phyloP scores from a whole-genome alignment of 2,329 filamentous ascomycete genomes.

The Penicillium concentricum region DNA sequence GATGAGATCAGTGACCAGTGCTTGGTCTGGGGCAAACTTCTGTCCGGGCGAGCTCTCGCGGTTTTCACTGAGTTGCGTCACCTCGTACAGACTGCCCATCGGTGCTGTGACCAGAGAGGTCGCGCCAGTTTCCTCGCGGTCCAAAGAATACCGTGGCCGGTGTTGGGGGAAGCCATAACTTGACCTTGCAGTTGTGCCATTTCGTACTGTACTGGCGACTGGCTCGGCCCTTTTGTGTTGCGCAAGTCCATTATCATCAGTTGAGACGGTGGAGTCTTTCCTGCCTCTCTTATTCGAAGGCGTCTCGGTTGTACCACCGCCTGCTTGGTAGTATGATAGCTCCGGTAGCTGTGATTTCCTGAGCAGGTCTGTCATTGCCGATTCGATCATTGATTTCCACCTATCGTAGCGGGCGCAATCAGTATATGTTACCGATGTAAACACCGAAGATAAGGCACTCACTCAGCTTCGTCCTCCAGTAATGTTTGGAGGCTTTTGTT shows the following conservation, averaged over 20 bases:
- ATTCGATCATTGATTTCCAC: constrained; percentile 41
- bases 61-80: constrained; percentile 45
- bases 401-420: constrained; percentile 20
- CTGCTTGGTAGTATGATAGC: constrained; percentile 38
- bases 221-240: constrained; percentile 20
- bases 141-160: constrained; percentile 35
- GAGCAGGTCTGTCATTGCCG: constrained; percentile 40
- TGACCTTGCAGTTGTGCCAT: constrained; percentile 20
- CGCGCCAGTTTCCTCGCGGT: constrained; percentile 38
- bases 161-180: constrained; percentile 25
- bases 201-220: constrained; percentile 10
- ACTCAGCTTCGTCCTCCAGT: constrained; percentile 50
- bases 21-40: constrained; percentile 34
- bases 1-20: constrained; percentile 50
- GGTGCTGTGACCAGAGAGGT: constrained; percentile 42
- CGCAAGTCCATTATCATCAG: constrained; percentile 27
- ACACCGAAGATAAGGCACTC: constrained; percentile 21
- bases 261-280: constrained; percentile 35
- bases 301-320: constrained; percentile 30
- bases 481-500: constrained; percentile 54
- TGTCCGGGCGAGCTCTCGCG: constrained; percentile 34
- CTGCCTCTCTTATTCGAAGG: constrained; percentile 32
- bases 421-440: constrained; percentile 1
- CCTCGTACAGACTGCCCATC: constrained; percentile 52
- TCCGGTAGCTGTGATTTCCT: constrained; percentile 39